phyloP scores from a whole-genome alignment of 2,329 filamentous ascomycete genomes.

The Ophiostoma perfectum region DNA sequence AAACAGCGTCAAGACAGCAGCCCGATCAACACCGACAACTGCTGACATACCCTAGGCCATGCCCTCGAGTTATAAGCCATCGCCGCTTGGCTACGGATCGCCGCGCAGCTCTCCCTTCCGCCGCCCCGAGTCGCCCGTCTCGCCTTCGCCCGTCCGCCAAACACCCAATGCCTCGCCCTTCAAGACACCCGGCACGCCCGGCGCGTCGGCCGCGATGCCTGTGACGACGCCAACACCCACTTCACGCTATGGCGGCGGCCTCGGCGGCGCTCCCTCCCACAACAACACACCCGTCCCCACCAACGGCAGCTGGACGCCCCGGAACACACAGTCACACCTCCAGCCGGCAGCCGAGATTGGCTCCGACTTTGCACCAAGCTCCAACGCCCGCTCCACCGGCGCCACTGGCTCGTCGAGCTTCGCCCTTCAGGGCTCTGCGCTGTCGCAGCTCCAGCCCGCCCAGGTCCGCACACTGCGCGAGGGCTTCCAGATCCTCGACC shows the following conservation, averaged over 20 bases:
- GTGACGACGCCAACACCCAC: slow-evolving; percentile 16
- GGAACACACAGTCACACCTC: slow-evolving; percentile 25
- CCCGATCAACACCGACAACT: neutral
- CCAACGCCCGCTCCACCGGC: neutral
- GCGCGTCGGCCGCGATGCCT: neutral
- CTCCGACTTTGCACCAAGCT: slow-evolving; percentile 33
- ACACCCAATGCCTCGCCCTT: slow-evolving; percentile 59
- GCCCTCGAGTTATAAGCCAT: slow-evolving; percentile 60
- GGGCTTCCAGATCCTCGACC: slow-evolving; percentile 87
- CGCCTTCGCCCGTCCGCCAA: slow-evolving; percentile 59
- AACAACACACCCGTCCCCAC: neutral
- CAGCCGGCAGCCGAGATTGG: slow-evolving; percentile 37
- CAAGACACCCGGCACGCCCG: slow-evolving; percentile 39
- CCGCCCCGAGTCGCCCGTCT: slow-evolving; percentile 56
- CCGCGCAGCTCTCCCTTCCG: slow-evolving; percentile 62
- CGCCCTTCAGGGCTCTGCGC: slow-evolving; percentile 43
- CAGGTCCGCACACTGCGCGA: slow-evolving; percentile 86
- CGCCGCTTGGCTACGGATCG: slow-evolving; percentile 65
- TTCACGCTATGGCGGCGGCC: slow-evolving; percentile 39
- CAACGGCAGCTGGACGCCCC: neutral
- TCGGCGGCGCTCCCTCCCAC: slow-evolving; percentile 22
- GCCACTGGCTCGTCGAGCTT: neutral
- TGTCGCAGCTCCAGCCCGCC: slow-evolving; percentile 70
- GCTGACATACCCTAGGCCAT: slow-evolving; percentile 40
- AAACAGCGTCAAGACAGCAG: neutral